Conservation (phyloP, 129 eudicot genomes). For the Ambrosia trifida region DNA sequence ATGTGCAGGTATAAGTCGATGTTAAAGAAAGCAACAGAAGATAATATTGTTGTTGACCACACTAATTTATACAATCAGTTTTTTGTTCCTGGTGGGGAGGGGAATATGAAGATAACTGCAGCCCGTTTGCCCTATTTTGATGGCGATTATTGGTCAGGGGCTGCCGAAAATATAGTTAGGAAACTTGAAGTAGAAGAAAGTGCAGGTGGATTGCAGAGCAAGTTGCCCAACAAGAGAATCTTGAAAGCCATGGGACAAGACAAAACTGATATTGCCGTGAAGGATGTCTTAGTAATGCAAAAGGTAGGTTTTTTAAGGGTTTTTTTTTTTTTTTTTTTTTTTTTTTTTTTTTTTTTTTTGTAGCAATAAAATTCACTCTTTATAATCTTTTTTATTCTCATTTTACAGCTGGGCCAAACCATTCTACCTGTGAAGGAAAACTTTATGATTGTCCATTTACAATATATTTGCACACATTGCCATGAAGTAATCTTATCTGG, state of each 20-base stretch:
- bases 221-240: conserved; percentile 51
- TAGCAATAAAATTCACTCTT: background rate
- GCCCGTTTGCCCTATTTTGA: conserved; percentile 91
- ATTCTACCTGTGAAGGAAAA: conserved; percentile 62
- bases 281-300: conserved; percentile 80
- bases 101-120: conserved; percentile 59
- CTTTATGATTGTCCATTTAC: conserved; percentile 67
- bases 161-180: conserved; percentile 55
- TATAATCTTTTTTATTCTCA: background rate
- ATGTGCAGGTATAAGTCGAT: conserved; percentile 69
- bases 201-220: conserved; percentile 48
- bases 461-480: conserved; percentile 58
- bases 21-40: conserved; percentile 64
- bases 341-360: background rate
- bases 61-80: conserved; percentile 63
- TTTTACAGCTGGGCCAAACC: conserved; percentile 58
- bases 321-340: background rate
- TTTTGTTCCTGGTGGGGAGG: conserved; percentile 52
- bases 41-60: conserved; percentile 54
- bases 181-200: conserved; percentile 55
- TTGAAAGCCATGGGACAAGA: conserved; percentile 79
- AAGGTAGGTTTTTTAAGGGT: conserved; percentile 36
- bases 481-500: conserved; percentile 69
- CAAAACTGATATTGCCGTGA: conserved; percentile 43
- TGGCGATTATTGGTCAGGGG: conserved; percentile 79